Percentiles rank a stretch among this genome's conserved stretches.
phyloP scores from a whole-genome alignment of 208 protist genomes.

The Acanthamoeba divionensis region DNA sequence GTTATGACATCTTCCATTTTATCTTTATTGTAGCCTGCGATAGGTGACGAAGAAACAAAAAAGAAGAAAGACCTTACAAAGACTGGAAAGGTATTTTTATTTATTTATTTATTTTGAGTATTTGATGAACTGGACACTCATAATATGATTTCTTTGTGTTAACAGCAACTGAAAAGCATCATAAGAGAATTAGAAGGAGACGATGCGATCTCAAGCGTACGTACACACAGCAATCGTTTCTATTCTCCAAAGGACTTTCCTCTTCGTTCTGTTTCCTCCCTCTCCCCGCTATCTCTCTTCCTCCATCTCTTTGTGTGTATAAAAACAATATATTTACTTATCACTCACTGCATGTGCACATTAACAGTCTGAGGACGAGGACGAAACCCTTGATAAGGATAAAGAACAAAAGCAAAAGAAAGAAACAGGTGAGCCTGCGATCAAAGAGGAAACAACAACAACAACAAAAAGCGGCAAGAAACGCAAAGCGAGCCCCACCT shows the following conservation, averaged over 20 bases:
- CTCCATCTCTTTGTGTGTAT: no score
- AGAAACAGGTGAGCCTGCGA: not conserved
- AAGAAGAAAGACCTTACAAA: not conserved
- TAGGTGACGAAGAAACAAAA: constrained; percentile 5
- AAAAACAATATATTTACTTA: no score
- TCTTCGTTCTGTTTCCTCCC: no score
- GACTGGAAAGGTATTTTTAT: not conserved
- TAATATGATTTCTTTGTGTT: not conserved
- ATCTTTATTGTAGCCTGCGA: not conserved
- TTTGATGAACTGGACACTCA: not conserved
- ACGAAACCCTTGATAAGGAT: not conserved
- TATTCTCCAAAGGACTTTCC: no score
- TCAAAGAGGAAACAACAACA: not conserved
- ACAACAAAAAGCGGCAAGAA: not conserved
- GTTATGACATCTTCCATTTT: no score
- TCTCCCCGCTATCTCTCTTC: no score
- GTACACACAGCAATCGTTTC: no score
- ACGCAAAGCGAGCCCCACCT: not conserved
- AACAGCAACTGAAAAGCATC: not conserved
- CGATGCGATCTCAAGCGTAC: no score
- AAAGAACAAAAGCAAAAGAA: not conserved
- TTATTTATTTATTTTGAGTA: not conserved
- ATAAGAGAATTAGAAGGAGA: constrained; percentile 5
- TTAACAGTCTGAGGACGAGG: not conserved
- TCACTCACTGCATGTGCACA: not conserved